These are phyloP conservation scores for Naganishia albida DNA, from an alignment of 1,284 basidiomycete genomes.

Conservation along the genomic window DNA sequence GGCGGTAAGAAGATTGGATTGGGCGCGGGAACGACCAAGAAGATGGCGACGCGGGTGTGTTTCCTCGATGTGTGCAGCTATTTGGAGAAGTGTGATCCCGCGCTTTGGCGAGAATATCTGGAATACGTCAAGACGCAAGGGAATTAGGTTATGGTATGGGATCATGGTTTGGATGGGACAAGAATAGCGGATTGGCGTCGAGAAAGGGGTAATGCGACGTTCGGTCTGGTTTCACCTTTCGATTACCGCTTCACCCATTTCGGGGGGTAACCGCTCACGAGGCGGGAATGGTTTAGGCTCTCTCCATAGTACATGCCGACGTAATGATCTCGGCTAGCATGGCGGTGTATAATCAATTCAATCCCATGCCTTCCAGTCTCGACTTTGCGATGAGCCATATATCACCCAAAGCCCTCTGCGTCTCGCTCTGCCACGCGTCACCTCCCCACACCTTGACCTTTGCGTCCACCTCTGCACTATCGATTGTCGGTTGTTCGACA, in stretches of 20 bases:
- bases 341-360: conserved; percentile 28
- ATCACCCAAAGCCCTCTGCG: conserved; percentile 70
- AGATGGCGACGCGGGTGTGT: conserved; percentile 70
- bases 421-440: conserved; percentile 63
- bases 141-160: not conserved
- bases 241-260: not conserved
- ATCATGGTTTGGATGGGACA: not conserved
- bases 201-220: not conserved
- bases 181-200: not conserved
- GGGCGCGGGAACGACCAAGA: conserved; percentile 67
- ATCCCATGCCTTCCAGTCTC: conserved; percentile 52
- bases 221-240: not conserved
- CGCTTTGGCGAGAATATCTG: conserved; percentile 70
- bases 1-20: conserved; percentile 57
- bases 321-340: not conserved
- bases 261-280: not conserved
- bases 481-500: conserved; percentile 53
- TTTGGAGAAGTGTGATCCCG: conserved; percentile 77
- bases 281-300: not conserved
- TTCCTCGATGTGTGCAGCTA: conserved; percentile 87
- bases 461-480: conserved; percentile 47
- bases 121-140: conserved; percentile 6
- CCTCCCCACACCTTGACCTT: conserved; percentile 38
- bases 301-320: not conserved
- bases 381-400: conserved; percentile 73